Evolutionary conservation across 179 eudicot genomes (phyloP).

Genomic region (Amaranthus tricolor): DNA sequence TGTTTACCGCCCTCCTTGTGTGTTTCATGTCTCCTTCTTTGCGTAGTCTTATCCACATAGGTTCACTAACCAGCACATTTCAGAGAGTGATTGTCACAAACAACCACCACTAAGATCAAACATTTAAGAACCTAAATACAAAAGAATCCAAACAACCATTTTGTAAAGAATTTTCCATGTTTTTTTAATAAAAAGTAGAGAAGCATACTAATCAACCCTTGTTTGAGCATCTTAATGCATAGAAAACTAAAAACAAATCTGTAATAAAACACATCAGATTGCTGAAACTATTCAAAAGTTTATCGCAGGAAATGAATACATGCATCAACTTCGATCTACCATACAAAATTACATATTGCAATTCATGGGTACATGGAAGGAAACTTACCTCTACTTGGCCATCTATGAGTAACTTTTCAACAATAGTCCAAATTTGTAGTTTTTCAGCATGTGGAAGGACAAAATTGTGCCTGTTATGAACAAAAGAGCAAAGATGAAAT

Average conservation of each 20-base stretch:
- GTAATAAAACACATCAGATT: not conserved
- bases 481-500: conserved; percentile 9
- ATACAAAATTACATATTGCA: not conserved
- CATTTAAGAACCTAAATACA: not conserved
- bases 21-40: no score
- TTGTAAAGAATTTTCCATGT: not conserved
- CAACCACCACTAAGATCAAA: not conserved
- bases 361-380: conserved; percentile 5
- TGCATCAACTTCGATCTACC: not conserved
- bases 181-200: not conserved
- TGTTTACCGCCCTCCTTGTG: no score
- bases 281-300: not conserved
- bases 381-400: conserved; percentile 89
- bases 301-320: not conserved
- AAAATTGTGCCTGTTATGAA: conserved; percentile 69
- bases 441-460: conserved; percentile 62
- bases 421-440: conserved; percentile 75
- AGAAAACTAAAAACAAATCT: not conserved
- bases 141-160: not conserved
- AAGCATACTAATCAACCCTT: not conserved
- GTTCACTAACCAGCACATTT: no score
- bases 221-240: not conserved
- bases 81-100: no score
- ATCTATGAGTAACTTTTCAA: conserved; percentile 79
- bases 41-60: no score